Evolutionary conservation across 495 filamentous ascomycete species (phyloP).

Genomic region (Choiromyces venosus): DNA sequence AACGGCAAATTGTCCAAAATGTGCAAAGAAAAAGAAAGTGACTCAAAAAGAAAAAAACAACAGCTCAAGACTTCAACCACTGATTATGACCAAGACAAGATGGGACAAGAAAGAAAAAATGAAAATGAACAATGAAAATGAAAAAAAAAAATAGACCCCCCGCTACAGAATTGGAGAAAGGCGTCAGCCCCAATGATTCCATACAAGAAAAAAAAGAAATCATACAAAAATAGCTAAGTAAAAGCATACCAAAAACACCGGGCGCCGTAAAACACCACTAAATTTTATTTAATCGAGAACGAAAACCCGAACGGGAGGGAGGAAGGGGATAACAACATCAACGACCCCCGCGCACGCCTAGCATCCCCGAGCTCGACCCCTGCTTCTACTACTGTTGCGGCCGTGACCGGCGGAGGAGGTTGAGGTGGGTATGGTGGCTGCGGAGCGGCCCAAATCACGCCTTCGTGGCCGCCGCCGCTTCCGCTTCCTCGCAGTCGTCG

Average conservation of each 20-base stretch:
- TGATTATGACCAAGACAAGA: not conserved
- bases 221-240: conserved; percentile 6
- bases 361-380: not conserved
- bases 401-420: not conserved
- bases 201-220: conserved; percentile 1
- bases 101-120: not conserved
- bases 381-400: not conserved
- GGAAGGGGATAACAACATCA: not conserved
- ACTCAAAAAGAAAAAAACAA: not conserved
- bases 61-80: too few species aligned
- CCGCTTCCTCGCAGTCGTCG: conserved; percentile 36
- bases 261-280: conserved; percentile 24
- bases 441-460: conserved; percentile 39
- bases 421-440: conserved; percentile 52
- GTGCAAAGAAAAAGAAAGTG: not conserved
- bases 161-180: not conserved
- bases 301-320: not conserved
- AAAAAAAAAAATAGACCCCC: not conserved
- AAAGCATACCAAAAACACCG: conserved; percentile 29
- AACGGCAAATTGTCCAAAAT: not conserved
- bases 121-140: not conserved
- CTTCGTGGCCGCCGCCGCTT: conserved; percentile 23
- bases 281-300: conserved; percentile 1
- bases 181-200: not conserved
- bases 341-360: not conserved